Evolutionary conservation across 73 alveolate species (phyloP), one percentile per base, ranked within the genome.

Genomic region (Paraurostyla sp.): DNA sequence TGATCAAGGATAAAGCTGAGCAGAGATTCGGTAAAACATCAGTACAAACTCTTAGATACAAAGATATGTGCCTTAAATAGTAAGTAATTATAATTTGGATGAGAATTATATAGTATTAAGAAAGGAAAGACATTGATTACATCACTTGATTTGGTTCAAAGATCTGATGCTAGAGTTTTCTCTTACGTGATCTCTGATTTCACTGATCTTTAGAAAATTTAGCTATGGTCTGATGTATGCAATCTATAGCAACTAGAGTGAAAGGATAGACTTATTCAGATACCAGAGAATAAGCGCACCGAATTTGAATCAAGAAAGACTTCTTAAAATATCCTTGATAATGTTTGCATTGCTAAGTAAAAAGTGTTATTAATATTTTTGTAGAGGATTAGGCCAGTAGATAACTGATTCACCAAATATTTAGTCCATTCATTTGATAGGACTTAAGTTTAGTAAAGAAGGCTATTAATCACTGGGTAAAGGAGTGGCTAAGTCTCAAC

Each of bases 191-290:
- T 81, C 15, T 25, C 56, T 13, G 91, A 81, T 57, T 81, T 81
- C 54, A 36, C 35, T 18, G 22, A 22, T 1, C 15, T 81, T 7
- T 4, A 81, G 43, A 30, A 22, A 25, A 81, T 81, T 18, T 40
- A 81, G 60, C n/a, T 81, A 22, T 81, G 62, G 69, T 81, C 91
- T 2, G 91, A 81, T 41, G 11, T 57, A 20, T 56, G 80, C 49
- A 57, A 30, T 43, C 23, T 81, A 0, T 20, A 25, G 36, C 54
- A 81, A 43, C 51, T 81, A 18, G 81, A 81, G 43, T 57, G 82
- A 38, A 52, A 40, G 60, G 82, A 81, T 42, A 30, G 76, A 18
- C 22, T 78, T 20, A 35, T 78, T 25, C 11, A 78, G 40, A 50
- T 78, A 52, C 89, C 89, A 4, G 89, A 50, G 23, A 51, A 25